Evolutionary conservation across 257 asterid genomes (phyloP).

Genomic region (Primulina huaijiensis): DNA sequence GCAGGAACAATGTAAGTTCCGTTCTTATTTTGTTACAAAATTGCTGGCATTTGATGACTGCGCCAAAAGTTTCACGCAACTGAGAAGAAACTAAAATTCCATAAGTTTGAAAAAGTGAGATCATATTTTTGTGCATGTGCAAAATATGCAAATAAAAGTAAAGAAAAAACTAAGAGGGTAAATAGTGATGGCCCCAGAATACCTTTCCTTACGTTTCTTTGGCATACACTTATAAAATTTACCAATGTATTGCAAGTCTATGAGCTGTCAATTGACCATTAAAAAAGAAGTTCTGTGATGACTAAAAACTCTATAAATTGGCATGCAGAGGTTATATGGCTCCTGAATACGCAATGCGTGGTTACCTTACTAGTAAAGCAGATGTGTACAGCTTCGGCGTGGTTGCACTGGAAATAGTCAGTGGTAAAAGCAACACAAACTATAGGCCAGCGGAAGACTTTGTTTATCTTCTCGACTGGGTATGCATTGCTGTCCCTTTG

Average conservation of each 20-base stretch:
- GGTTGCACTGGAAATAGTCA: constrained; percentile 81
- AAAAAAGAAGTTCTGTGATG: neutral
- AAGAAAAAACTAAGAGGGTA: neutral
- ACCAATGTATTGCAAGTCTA: neutral
- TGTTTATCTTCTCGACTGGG: constrained; percentile 89
- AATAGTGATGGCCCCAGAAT: neutral
- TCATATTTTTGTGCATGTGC: neutral
- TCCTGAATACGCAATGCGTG: constrained; percentile 93
- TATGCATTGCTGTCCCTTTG: constrained; percentile 23
- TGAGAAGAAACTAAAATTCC: neutral
- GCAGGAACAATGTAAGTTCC: constrained; percentile 90
- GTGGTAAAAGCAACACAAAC: constrained; percentile 90
- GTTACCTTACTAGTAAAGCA: constrained; percentile 74
- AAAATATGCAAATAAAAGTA: neutral
- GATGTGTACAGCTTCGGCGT: constrained; percentile 96
- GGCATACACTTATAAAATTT: too few species aligned
- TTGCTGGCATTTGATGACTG: neutral
- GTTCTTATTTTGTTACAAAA: neutral
- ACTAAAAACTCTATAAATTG: constrained; percentile 10
- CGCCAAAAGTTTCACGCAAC: neutral
- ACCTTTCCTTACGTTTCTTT: too few species aligned
- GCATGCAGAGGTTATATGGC: constrained; percentile 90
- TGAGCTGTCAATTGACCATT: neutral
- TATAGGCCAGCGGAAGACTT: constrained; percentile 71
- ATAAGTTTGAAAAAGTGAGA: neutral